These are phyloP conservation scores for Pseudoperonospora humuli DNA, from an alignment of 352 stramenopile species.

Conservation along the genomic window DNA sequence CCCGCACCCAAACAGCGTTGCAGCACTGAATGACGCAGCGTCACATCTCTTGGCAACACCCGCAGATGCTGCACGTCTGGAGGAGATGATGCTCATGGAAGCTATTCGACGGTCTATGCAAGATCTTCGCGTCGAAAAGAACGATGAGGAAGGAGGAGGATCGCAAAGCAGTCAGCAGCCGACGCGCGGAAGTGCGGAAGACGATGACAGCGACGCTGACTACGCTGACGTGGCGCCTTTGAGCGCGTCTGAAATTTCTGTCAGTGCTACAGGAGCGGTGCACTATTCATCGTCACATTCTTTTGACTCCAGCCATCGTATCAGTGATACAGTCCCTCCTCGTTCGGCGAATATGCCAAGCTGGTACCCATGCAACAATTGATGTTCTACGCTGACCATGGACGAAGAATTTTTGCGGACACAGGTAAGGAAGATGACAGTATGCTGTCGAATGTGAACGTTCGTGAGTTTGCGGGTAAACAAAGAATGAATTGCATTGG, in stretches of 20 bases:
- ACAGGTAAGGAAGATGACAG: slow-evolving; percentile 1
- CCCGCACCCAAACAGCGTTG: slow-evolving; percentile 35
- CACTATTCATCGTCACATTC: slow-evolving; percentile 15
- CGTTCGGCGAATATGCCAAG: slow-evolving; percentile 14
- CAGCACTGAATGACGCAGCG: slow-evolving; percentile 32
- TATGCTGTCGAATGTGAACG: slow-evolving; percentile 7
- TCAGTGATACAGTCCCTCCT: slow-evolving; percentile 8
- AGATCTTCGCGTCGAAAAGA: slow-evolving; percentile 40
- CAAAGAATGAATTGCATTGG: too few species aligned
- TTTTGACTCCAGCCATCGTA: slow-evolving; percentile 6
- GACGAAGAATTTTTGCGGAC: slow-evolving; percentile 13
- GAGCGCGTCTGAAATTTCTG: slow-evolving; percentile 23
- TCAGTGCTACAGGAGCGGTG: slow-evolving; percentile 16
- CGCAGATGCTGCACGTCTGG: slow-evolving; percentile 46
- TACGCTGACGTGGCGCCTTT: slow-evolving; percentile 27
- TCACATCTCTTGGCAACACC: slow-evolving; percentile 32
- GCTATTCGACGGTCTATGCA: slow-evolving; percentile 77
- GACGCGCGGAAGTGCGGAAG: slow-evolving; percentile 12
- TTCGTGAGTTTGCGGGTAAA: slow-evolving; percentile 18
- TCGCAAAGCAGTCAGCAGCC: slow-evolving; percentile 19
- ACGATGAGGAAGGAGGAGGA: slow-evolving; percentile 14
- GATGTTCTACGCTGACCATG: slow-evolving; percentile 6
- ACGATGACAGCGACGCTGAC: slow-evolving; percentile 21
- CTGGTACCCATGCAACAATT: slow-evolving; percentile 28
- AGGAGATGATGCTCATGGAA: slow-evolving; percentile 80